Conservation (phyloP, 352 stramenopile genomes). For the Globisporangium irregulare region DNA sequence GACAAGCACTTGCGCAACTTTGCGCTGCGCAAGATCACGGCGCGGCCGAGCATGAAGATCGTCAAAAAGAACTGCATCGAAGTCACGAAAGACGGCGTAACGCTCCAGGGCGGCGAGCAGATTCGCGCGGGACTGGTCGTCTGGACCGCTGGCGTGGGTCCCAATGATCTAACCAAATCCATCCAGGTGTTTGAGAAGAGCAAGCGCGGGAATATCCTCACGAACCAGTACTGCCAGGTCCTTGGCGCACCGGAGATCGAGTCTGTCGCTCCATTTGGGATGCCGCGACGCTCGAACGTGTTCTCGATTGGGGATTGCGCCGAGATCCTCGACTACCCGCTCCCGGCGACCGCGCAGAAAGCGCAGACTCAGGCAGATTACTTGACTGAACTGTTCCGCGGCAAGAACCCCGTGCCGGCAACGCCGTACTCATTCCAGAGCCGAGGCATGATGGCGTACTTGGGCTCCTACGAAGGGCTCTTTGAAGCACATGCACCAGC, state of each 20-base stretch:
- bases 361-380: constrained; percentile 79
- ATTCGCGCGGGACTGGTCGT: constrained; percentile 67
- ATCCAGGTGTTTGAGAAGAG: constrained; percentile 72
- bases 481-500: constrained; percentile 56
- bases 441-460: constrained; percentile 93
- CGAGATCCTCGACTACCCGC: constrained; percentile 74
- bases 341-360: constrained; percentile 93
- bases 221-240: constrained; percentile 84
- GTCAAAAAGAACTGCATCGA: constrained; percentile 78
- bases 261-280: constrained; percentile 47
- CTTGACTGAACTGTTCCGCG: constrained; percentile 51
- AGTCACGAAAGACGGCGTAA: constrained; percentile 61
- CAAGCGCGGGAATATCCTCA: constrained; percentile 78
- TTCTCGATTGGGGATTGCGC: constrained; percentile 96
- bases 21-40: constrained; percentile 73
- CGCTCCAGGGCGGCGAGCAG: constrained; percentile 51
- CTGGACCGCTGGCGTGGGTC: constrained; percentile 75
- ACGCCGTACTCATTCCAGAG: constrained; percentile 71
- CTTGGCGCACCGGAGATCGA: constrained; percentile 59
- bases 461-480: constrained; percentile 93
- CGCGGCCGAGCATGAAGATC: constrained; percentile 77
- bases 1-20: constrained; percentile 64
- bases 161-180: constrained; percentile 78
- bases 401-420: constrained; percentile 42
- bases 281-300: constrained; percentile 78